These are phyloP conservation scores for Syzygium aromaticum DNA, from an alignment of 345 rosid genomes.

Conservation along the genomic window DNA sequence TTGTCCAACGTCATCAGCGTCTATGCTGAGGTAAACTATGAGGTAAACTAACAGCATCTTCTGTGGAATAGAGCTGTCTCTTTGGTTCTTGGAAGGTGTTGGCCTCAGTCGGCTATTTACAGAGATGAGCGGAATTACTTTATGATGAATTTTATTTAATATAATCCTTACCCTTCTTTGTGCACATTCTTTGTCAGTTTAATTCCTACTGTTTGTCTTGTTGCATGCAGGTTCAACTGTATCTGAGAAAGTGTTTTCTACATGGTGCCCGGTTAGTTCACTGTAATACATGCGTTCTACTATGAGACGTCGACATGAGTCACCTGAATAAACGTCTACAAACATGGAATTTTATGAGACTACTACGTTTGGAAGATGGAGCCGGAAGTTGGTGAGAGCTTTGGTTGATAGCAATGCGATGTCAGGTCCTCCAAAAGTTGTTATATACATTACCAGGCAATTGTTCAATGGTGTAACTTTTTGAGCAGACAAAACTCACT, in stretches of 20 bases:
- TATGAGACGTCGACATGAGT: background rate
- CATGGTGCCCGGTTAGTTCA: background rate
- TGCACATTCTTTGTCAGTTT: background rate
- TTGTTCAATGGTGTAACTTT: background rate
- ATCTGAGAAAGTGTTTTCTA: background rate
- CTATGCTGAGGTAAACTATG: background rate
- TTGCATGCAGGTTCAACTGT: background rate
- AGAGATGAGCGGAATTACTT: background rate
- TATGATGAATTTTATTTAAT: background rate
- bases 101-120: background rate
- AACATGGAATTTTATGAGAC: background rate
- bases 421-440: background rate
- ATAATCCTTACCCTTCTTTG: background rate
- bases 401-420: background rate
- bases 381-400: background rate
- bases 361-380: background rate
- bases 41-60: background rate
- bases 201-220: background rate
- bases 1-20: background rate
- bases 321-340: background rate
- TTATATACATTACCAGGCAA: background rate
- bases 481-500: background rate
- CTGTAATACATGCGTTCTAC: background rate
- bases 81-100: background rate
- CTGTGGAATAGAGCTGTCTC: background rate